Evolutionary conservation across 495 filamentous ascomycete genomes (phyloP).

Genomic region (Tuber melanosporum): DNA sequence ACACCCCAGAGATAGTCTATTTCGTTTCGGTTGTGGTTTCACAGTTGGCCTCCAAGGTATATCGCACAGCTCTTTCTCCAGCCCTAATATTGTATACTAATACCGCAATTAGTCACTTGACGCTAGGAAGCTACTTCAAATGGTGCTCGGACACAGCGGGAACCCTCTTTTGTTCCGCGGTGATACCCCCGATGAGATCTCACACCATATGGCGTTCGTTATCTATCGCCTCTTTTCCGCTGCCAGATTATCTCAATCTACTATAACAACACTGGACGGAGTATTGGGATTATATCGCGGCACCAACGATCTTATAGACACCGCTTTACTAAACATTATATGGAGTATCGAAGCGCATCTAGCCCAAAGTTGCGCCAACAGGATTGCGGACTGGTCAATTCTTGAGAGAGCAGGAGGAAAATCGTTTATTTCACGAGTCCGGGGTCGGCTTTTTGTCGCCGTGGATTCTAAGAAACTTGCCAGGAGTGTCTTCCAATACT

Average conservation of each 20-base stretch:
- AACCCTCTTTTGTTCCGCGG: constrained; percentile 33
- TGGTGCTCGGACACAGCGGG: constrained; percentile 33
- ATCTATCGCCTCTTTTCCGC: constrained; percentile 30
- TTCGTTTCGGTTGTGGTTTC: constrained; percentile 30
- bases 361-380: constrained; percentile 23
- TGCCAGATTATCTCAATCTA: constrained; percentile 28
- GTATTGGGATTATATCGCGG: constrained; percentile 36
- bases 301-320: constrained; percentile 30
- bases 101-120: constrained; percentile 23
- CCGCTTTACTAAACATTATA: constrained; percentile 30
- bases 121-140: constrained; percentile 38
- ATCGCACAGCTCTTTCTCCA: neutral
- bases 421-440: constrained; percentile 35
- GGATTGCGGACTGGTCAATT: constrained; percentile 31
- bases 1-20: constrained; percentile 31
- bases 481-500: constrained; percentile 33
- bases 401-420: constrained; percentile 26
- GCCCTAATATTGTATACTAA: constrained; percentile 7
- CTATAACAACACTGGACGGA: constrained; percentile 35
- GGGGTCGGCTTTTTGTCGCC: constrained; percentile 23
- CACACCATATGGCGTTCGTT: constrained; percentile 28
- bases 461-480: constrained; percentile 31
- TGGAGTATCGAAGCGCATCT: constrained; percentile 33
- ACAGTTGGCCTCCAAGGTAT: constrained; percentile 25
- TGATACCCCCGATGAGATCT: constrained; percentile 18